Evolutionary conservation across 805 yeast genomes (phyloP), one percentile per base, ranked within the genome.

Genomic region (Pichia scutulata): DNA sequence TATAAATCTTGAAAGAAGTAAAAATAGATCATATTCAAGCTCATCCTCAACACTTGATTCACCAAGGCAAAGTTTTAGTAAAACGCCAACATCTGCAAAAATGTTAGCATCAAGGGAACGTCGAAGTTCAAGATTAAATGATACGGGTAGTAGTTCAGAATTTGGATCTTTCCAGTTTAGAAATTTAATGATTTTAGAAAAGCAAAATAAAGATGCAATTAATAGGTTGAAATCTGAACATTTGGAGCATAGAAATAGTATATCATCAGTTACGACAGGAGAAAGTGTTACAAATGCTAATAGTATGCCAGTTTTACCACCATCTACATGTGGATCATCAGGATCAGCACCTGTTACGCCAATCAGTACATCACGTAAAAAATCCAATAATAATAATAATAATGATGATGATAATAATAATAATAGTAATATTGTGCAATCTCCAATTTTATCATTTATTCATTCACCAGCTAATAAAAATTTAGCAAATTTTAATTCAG

Each of bases 91-190:
- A 4, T 53, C 58, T 12, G 54, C 50, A 12, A 53, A 60, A 14
- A 41, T 52, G 1, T 71, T 77, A 12, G 78, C 75, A 53, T 70
- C 79, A 58, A 72, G 87, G 44, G 96, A 87, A 56, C 74, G 92
- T 51, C 72, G 93, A 46, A 80, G 88, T 3, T 79, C 87, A 55
- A 76, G 87, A 56, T 65, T 88, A 53, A 62, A 57, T 48, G 84
- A 84, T 47, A 92, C 85, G 50, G 76, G 84, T 2, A 70, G 72
- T 23, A 70, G 74, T 8, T 71, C 78, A 8, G 92, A 92, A 60
- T 93, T 93, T 75, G 99, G 99, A 0, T 84, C 93, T 4, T 93
- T 93, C 66, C 84, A 87, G 52, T 93, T 87, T 68, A 75, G 97
- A 56, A 93, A 93, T 63, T 70, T 93, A 54, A 83, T 92, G 5